Base-by-base conservation (phyloP, 2,329 filamentous ascomycete species). In the Sarocladium kiliense region DNA sequence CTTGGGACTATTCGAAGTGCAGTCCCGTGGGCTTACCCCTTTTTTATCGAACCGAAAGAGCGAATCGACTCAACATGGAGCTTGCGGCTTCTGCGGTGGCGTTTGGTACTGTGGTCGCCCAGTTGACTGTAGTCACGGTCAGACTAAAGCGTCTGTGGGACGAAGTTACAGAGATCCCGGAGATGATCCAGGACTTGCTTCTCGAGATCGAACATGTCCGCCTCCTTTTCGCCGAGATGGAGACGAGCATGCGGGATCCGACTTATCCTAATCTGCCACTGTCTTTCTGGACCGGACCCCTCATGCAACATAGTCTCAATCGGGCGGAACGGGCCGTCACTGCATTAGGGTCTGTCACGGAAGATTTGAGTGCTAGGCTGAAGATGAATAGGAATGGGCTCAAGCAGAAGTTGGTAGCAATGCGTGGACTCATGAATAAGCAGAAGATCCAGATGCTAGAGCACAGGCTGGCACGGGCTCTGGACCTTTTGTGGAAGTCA, bases 251-350 rank as follows among this genome's bases (percentile, higher is more conserved):
- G 5, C n/a, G 9, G 19, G 49, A 53, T 26, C 27, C 49, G 12
- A 19, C 27, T 12, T 39, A 36, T 23, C 27, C 27, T 30, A 39
- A 39, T 25, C 30, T 53, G 27, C 49, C 27, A 11, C 14, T 37
- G 27, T 53, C 49, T n/a, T 53, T 53, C 19, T 53, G 49, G 49
- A 37, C 30, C 18, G 49, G 49, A 21, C 49, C 27, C 19, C 49
- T 53, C 3, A 53, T 53, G 49, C 49, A 53, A 19, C 49, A 32
- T 6, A 53, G 49, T 37, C 49, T 53, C 19, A 25, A 53, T 25
- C 7, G 32, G 18, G 49, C 49, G 12, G 37, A 26, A 16, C 27
- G 26, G 19, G 49, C 49, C 6, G 27, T 53, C 4, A 12, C 10
- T 14, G 49, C 27, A 14, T 30, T 53, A 19, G 19, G 21, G 19